These are phyloP conservation scores for Pythium aristosporum DNA, from an alignment of 352 stramenopile genomes.

Conservation along the genomic window DNA sequence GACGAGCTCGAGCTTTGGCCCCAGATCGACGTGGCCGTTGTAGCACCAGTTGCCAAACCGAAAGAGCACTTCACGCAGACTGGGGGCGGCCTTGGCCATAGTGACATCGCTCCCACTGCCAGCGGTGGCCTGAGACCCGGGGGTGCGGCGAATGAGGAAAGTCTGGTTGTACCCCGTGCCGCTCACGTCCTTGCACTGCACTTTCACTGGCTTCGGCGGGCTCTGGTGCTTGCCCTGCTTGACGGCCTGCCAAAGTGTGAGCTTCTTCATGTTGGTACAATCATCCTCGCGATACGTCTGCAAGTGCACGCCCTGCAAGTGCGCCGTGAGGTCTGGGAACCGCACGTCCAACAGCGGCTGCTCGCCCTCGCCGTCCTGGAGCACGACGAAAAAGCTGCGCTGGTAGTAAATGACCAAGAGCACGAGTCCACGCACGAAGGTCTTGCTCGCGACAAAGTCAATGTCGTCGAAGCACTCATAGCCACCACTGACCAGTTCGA, in stretches of 20 bases:
- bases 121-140: constrained; percentile 9
- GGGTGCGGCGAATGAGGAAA: constrained; percentile 77
- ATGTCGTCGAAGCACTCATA: constrained; percentile 86
- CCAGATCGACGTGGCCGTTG: constrained; percentile 90
- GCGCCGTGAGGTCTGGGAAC: constrained; percentile 90
- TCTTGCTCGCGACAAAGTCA: constrained; percentile 87
- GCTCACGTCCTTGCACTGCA: constrained; percentile 84
- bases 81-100: constrained; percentile 29
- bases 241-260: constrained; percentile 90
- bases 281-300: constrained; percentile 77
- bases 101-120: not conserved
- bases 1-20: constrained; percentile 81
- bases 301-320: constrained; percentile 90
- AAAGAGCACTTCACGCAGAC: constrained; percentile 92
- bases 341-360: constrained; percentile 93
- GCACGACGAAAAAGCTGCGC: constrained; percentile 90
- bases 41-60: constrained; percentile 96
- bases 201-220: constrained; percentile 72
- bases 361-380: constrained; percentile 88
- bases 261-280: constrained; percentile 89
- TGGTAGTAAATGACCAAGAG: constrained; percentile 84
- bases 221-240: constrained; percentile 54
- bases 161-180: constrained; percentile 82
- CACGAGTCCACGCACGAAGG: constrained; percentile 80
- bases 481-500: constrained; percentile 91